Percentiles rank a stretch among this genome's conserved stretches.
These are phyloP conservation scores for Paracamarosporium sp. DNA, from an alignment of 2,329 filamentous ascomycete genomes.

Conservation along the genomic window DNA sequence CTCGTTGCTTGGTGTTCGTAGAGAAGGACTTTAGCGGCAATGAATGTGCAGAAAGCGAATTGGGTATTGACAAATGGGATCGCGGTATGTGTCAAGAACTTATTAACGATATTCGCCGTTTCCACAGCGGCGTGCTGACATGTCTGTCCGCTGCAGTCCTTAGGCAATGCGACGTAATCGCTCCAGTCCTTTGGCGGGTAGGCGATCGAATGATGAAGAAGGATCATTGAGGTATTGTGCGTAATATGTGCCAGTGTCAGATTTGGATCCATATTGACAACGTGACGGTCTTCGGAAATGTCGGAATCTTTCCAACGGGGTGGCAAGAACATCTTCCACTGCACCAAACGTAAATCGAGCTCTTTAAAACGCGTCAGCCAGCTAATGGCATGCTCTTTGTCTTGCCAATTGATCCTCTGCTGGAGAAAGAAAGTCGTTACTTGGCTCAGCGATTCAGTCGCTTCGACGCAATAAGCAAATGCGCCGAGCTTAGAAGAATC, in stretches of 20 bases:
- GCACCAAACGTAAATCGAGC: constrained; percentile 40
- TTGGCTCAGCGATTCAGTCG: constrained; percentile 41
- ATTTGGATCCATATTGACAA: constrained; percentile 44
- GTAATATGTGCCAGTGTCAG: constrained; percentile 43
- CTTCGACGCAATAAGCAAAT: constrained; percentile 43
- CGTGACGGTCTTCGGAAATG: constrained; percentile 33
- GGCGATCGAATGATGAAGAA: constrained; percentile 41
- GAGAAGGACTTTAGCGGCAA: constrained; percentile 40
- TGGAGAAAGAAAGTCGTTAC: constrained; percentile 44
- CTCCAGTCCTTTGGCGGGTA: constrained; percentile 40
- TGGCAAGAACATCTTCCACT: constrained; percentile 44
- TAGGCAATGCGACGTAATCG: constrained; percentile 37
- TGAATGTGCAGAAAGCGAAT: constrained; percentile 41
- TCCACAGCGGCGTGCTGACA: constrained; percentile 41
- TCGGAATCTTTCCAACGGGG: constrained; percentile 43
- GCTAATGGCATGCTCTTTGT: constrained; percentile 42
- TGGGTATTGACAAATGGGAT: constrained; percentile 44
- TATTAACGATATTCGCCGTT: constrained; percentile 42
- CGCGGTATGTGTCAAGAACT: constrained; percentile 34
- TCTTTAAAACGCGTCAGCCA: constrained; percentile 45
- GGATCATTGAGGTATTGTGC: constrained; percentile 45
- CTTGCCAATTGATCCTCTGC: constrained; percentile 42
- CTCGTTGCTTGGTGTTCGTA: constrained; percentile 31
- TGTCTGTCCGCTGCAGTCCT: constrained; percentile 41
- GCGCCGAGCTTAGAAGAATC: constrained; percentile 43